Evolutionary conservation across 371 early-diverging fungal species (phyloP).

Genomic region (Haplosporangium sp.): DNA sequence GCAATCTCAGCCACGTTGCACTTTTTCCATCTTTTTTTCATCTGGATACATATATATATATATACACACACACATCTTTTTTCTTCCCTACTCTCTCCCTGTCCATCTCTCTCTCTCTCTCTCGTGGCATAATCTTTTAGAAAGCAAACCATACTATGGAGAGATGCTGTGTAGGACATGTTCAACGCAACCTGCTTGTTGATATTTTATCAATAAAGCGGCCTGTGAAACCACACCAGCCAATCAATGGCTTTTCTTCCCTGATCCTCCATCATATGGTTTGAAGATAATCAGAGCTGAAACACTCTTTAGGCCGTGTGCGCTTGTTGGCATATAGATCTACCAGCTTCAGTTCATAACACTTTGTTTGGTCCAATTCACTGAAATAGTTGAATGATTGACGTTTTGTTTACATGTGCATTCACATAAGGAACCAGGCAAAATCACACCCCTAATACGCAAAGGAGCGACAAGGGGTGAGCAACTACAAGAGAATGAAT

Average conservation of each 20-base stretch:
- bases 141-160: too few species aligned
- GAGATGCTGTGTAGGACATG: slow-evolving; percentile 5
- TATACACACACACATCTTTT: too few species aligned
- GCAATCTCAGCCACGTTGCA: too few species aligned
- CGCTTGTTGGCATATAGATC: slow-evolving; percentile 17
- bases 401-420: not conserved
- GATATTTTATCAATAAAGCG: slow-evolving; percentile 13
- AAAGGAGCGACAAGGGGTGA: too few species aligned
- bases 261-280: not conserved
- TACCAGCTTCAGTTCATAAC: slow-evolving; percentile 3
- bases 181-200: slow-evolving; percentile 13
- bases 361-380: not conserved
- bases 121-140: too few species aligned
- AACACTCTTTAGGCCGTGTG: slow-evolving; percentile 9
- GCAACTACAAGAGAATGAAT: too few species aligned
- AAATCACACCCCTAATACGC: too few species aligned
- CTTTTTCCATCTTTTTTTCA: too few species aligned
- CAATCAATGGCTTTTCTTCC: slow-evolving; percentile 12
- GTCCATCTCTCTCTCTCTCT: too few species aligned
- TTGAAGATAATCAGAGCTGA: slow-evolving; percentile 7
- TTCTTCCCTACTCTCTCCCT: too few species aligned
- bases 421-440: too few species aligned
- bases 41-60: too few species aligned
- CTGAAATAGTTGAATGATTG: slow-evolving; percentile 10
- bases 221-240: slow-evolving; percentile 18